Base-by-base conservation (phyloP, 768 basidiomycete genomes). In the Tylopilus subfusipes region DNA sequence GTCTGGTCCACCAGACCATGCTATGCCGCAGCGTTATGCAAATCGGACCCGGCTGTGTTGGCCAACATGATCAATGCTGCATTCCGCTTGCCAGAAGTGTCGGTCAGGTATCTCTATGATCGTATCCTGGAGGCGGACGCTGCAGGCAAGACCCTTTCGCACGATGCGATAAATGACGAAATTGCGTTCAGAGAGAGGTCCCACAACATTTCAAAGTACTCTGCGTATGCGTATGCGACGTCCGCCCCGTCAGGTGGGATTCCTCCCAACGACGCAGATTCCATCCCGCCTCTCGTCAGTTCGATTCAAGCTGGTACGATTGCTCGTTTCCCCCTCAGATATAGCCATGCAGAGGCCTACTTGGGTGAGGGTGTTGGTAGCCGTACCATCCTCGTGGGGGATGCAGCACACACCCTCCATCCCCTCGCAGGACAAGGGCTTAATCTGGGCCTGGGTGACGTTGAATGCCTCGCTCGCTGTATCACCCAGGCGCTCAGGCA, bases 381-480 rank as follows among this genome's bases (percentile, higher is more conserved):
- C 3, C 81, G 96, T 5, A 95, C 91, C 1, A 94, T 87, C 2
- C 83, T 98, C 9, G 82, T 98, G 2, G 97, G 97, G 2, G 97
- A 99, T 71, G 95, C 96, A 1, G 97, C 95, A 18, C 97, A 98
- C 65, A 92, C 91, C 0, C 76, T 93, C 2, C 96, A 98, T 66
- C 96, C 97, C 1, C 82, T 98, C 25, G 96, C 95, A 0, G 97
- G 97, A 2, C 96, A 98, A 68, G 97, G 96, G 0, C 77, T 98
- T 39, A 98, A 99, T 69, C 75, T 96, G 66, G 97, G 96, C n/a
- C 75, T 99, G 27, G 86, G 77, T 1, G 96, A 99, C 67, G 91
- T 87, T 3, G 80, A 86, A 63, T 79, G 80, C 52, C 80, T 99
- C 14, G 75, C 84, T 1, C 76, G 78, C 44, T 83, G 83, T 59